A percentile compares a stretch with the other conserved stretches of the same genome.
phyloP scores from a whole-genome alignment of 495 filamentous ascomycete genomes.

The Xylaria castorea region DNA sequence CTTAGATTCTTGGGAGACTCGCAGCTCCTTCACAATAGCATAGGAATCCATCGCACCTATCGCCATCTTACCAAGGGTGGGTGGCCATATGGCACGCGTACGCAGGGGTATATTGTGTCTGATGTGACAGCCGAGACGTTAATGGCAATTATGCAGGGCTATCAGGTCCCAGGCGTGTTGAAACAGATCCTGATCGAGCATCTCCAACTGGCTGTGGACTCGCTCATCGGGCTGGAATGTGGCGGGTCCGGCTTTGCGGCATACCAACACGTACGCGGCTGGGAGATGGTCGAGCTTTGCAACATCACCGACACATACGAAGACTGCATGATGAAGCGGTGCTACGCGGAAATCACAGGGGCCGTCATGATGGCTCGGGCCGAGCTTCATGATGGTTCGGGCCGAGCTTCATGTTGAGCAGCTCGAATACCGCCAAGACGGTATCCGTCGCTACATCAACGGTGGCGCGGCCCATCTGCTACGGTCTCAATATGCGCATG shows the following conservation, averaged over 20 bases:
- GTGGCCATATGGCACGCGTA: slow-evolving; percentile 80
- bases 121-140: slow-evolving; percentile 82
- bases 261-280: slow-evolving; percentile 76
- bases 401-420: slow-evolving; percentile 69
- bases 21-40: slow-evolving; percentile 74
- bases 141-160: slow-evolving; percentile 74
- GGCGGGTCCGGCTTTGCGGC: slow-evolving; percentile 77
- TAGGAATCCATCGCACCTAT: slow-evolving; percentile 71
- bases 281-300: slow-evolving; percentile 69
- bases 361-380: slow-evolving; percentile 75
- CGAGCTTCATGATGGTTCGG: slow-evolving; percentile 71
- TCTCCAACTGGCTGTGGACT: slow-evolving; percentile 77
- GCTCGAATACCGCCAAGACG: slow-evolving; percentile 69
- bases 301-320: slow-evolving; percentile 89
- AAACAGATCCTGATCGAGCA: slow-evolving; percentile 65
- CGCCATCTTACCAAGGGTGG: slow-evolving; percentile 80
- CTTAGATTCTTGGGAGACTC: slow-evolving; percentile 79
- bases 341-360: slow-evolving; percentile 86
- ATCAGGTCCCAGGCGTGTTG: slow-evolving; percentile 68
- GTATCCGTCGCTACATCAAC: slow-evolving; percentile 68
- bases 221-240: slow-evolving; percentile 85
- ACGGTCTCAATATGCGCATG: slow-evolving; percentile 68
- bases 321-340: slow-evolving; percentile 85
- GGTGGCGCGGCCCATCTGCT: slow-evolving; percentile 73
- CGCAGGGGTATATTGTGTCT: slow-evolving; percentile 83